These are phyloP conservation scores for Gnomoniopsis smithogilvyi DNA, from an alignment of 2,329 filamentous ascomycete genomes.

Conservation along the genomic window DNA sequence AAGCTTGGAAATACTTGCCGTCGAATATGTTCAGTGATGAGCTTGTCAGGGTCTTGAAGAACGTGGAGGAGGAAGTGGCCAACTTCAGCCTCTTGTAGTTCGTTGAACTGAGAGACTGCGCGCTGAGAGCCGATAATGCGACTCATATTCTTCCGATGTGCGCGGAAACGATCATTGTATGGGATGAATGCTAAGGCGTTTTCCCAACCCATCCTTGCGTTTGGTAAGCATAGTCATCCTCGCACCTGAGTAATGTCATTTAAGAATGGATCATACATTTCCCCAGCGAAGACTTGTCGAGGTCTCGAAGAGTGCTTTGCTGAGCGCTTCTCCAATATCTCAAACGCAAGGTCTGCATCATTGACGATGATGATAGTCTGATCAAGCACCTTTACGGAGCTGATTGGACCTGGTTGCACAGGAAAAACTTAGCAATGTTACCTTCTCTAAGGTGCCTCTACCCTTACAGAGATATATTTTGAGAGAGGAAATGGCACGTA, in stretches of 20 bases:
- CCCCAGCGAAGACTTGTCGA: constrained; percentile 27
- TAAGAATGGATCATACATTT: constrained; percentile 28
- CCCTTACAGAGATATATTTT: neutral
- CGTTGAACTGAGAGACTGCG: constrained; percentile 35
- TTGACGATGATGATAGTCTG: neutral
- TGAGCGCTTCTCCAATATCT: constrained; percentile 19
- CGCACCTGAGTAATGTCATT: neutral
- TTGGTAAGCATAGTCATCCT: neutral
- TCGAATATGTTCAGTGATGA: constrained; percentile 39
- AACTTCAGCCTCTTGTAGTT: constrained; percentile 41
- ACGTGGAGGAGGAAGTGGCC: constrained; percentile 40
- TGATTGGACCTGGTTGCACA: neutral
- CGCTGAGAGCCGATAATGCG: constrained; percentile 42
- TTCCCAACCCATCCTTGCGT: constrained; percentile 32
- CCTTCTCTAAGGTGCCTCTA: neutral
- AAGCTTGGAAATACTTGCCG: constrained; percentile 29
- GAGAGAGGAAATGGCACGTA: neutral
- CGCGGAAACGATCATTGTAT: constrained; percentile 35
- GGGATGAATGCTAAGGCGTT: constrained; percentile 30
- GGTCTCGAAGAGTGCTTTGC: constrained; percentile 34
- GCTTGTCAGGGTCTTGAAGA: constrained; percentile 32
- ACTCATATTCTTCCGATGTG: constrained; percentile 42
- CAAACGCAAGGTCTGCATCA: neutral
- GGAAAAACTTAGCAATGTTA: neutral
- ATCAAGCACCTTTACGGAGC: neutral